These are phyloP conservation scores for Primulina tabacum DNA, from an alignment of 257 asterid genomes.

Conservation along the genomic window DNA sequence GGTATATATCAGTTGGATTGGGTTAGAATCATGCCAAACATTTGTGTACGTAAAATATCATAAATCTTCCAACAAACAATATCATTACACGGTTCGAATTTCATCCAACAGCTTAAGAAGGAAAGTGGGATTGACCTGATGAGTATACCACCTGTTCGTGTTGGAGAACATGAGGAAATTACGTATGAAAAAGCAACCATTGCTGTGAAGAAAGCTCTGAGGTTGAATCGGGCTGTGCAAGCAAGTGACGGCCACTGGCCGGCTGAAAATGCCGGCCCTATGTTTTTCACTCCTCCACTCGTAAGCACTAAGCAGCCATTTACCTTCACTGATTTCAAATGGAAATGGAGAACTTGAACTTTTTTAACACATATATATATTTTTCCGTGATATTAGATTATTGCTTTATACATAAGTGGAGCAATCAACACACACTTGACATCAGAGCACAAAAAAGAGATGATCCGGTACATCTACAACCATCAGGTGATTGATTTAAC, in stretches of 20 bases:
- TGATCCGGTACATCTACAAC: constrained; percentile 65
- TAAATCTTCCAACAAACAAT: background rate
- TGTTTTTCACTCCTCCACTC: constrained; percentile 60
- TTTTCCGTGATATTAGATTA: constrained; percentile 33
- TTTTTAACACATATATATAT: background rate
- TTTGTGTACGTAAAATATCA: too few relatives aligned
- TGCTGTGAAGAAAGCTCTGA: constrained; percentile 56
- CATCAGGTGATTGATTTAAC: constrained; percentile 49
- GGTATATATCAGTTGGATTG: constrained; percentile 22
- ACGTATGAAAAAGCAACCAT: constrained; percentile 44
- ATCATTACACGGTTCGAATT: background rate
- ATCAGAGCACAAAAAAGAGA: constrained; percentile 53
- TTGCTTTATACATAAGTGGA: constrained; percentile 68
- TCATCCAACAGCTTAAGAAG: constrained; percentile 34
- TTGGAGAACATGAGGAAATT: constrained; percentile 46
- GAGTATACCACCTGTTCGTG: constrained; percentile 44
- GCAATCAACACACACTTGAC: constrained; percentile 51
- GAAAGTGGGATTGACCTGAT: constrained; percentile 52
- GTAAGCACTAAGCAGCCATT: constrained; percentile 23
- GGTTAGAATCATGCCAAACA: too few relatives aligned
- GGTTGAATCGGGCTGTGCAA: constrained; percentile 58
- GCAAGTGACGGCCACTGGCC: constrained; percentile 85
- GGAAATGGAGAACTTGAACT: background rate
- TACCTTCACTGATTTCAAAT: constrained; percentile 17
- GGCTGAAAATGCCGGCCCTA: constrained; percentile 66